Evolutionary conservation across 164 flowering plant species (phyloP).

Genomic region (Nymphaea thermarum): DNA sequence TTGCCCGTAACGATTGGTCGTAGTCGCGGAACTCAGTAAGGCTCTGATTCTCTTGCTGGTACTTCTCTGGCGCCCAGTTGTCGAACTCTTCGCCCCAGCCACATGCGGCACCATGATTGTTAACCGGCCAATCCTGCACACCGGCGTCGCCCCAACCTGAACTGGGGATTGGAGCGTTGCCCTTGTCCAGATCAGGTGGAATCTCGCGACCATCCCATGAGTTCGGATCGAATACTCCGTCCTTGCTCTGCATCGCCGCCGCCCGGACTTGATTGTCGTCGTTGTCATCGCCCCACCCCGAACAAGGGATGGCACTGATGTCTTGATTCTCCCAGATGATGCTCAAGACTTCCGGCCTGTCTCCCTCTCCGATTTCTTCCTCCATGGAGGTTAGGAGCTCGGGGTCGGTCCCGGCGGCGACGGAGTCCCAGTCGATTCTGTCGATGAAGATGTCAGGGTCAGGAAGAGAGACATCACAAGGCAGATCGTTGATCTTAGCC

Average conservation of each 20-base stretch:
- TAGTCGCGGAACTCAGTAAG: neutral
- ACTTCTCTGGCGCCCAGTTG: neutral
- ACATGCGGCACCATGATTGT: neutral
- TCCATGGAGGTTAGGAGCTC: slow-evolving; percentile 7
- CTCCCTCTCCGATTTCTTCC: neutral
- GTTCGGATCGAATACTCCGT: neutral
- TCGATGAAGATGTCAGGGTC: slow-evolving; percentile 55
- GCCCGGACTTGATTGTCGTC: neutral
- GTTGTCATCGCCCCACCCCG: slow-evolving; percentile 26
- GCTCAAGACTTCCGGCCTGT: neutral
- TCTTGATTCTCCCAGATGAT: neutral
- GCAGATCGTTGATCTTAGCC: slow-evolving; percentile 37
- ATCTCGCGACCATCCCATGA: neutral
- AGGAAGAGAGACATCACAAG: slow-evolving; percentile 30
- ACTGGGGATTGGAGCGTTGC: neutral
- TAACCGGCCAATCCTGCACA: neutral
- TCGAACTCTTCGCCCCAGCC: neutral
- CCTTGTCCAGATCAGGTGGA: neutral
- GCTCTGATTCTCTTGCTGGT: neutral
- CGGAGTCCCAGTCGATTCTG: slow-evolving; percentile 40
- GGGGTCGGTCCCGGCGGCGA: slow-evolving; percentile 25
- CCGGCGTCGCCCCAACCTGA: neutral
- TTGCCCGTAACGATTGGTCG: neutral
- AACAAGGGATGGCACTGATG: neutral
- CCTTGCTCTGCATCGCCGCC: neutral